Conservation (phyloP, 2,329 filamentous ascomycete species). For the Calonectria hongkongensis region DNA sequence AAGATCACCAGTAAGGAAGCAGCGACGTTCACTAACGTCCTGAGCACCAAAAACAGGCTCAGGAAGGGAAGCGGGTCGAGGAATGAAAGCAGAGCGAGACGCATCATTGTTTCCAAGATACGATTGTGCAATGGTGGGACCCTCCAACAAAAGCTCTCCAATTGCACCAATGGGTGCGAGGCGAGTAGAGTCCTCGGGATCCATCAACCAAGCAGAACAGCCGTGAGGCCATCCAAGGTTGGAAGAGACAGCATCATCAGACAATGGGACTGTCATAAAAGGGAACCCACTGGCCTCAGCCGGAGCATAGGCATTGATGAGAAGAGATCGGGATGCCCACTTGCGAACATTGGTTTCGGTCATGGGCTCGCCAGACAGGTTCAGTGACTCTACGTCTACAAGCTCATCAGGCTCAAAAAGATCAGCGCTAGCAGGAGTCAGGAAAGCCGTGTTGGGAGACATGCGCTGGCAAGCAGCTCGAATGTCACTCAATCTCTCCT, state of each 20-base stretch:
- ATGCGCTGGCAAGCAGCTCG: constrained; percentile 11
- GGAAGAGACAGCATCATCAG: constrained; percentile 3
- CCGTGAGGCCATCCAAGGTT: constrained; percentile 41
- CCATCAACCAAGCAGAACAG: constrained; percentile 40
- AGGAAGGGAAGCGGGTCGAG: neutral
- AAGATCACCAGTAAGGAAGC: constrained; percentile 10
- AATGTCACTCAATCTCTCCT: constrained; percentile 11
- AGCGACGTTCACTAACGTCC: constrained; percentile 1
- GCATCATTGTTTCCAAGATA: constrained; percentile 15
- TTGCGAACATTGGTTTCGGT: constrained; percentile 6
- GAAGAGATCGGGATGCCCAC: constrained; percentile 21
- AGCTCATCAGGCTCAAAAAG: constrained; percentile 28
- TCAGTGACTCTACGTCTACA: constrained; percentile 23
- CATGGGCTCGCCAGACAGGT: constrained; percentile 23
- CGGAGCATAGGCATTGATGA: constrained; percentile 28
- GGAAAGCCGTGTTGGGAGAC: constrained; percentile 8
- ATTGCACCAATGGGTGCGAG: constrained; percentile 37
- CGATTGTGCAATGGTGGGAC: constrained; percentile 3
- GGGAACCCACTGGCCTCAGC: constrained; percentile 14
- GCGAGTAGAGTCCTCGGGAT: constrained; percentile 33
- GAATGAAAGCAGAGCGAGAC: neutral
- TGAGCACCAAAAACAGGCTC: constrained; percentile 21
- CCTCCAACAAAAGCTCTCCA: constrained; percentile 23
- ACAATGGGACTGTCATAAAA: constrained; percentile 13
- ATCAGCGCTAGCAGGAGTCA: constrained; percentile 7